phyloP scores from a whole-genome alignment of 176 grass and related monocot species.

The Eremochloa ophiuroides region DNA sequence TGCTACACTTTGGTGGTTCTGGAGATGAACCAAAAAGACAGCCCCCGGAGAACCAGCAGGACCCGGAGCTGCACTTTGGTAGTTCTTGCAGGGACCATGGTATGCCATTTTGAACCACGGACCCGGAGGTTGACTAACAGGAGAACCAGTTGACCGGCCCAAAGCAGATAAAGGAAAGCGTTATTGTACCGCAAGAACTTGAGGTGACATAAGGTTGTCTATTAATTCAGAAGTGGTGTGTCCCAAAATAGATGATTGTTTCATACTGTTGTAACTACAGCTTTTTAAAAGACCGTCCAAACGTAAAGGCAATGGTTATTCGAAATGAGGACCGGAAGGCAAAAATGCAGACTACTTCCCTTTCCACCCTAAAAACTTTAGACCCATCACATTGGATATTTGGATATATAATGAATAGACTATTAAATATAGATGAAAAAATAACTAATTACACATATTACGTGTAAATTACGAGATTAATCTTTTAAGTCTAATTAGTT shows the following conservation, averaged over 20 bases:
- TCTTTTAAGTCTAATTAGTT: too few relatives aligned
- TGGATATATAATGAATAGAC: too few relatives aligned
- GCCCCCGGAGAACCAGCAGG: background rate
- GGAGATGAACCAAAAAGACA: slow-evolving; percentile 11
- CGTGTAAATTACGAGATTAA: too few relatives aligned
- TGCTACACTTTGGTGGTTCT: background rate
- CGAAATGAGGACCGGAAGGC: background rate
- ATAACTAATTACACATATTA: too few relatives aligned
- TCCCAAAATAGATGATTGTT: background rate
- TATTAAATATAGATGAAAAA: too few relatives aligned
- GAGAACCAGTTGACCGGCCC: background rate
- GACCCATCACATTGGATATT: too few relatives aligned
- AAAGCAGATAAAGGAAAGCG: background rate
- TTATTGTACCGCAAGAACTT: background rate
- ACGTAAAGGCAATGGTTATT: background rate
- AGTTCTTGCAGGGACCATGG: slow-evolving; percentile 1
- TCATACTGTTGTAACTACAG: background rate
- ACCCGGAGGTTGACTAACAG: background rate
- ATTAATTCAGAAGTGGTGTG: background rate
- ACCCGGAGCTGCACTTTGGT: too few relatives aligned
- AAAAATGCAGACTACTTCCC: background rate
- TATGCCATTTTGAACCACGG: background rate
- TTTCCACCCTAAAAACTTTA: too few relatives aligned
- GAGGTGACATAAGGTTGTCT: background rate
- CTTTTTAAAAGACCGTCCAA: background rate